phyloP scores from a whole-genome alignment of 495 filamentous ascomycete genomes.

The Letharia columbiana region DNA sequence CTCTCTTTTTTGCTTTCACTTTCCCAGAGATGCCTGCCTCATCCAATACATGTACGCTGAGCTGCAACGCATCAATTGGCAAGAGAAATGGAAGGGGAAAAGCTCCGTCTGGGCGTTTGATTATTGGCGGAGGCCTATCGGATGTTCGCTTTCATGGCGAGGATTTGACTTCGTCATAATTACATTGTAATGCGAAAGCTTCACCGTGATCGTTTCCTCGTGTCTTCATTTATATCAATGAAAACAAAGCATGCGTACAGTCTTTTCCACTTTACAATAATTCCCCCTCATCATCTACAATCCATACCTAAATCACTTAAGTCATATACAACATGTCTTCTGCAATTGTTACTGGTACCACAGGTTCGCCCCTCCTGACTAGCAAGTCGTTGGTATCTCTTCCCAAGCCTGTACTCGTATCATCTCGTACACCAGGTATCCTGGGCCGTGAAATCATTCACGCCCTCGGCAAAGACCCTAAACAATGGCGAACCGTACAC shows the following conservation, averaged over 20 bases:
- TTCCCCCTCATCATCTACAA: not conserved
- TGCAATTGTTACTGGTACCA: constrained; percentile 38
- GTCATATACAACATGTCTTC: constrained; percentile 26
- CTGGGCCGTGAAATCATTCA: constrained; percentile 40
- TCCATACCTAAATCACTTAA: not conserved
- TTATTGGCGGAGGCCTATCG: constrained; percentile 2
- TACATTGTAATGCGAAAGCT: constrained; percentile 5
- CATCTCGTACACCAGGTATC: constrained; percentile 30
- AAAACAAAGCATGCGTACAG: too few species aligned
- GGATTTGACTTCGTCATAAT: constrained; percentile 7
- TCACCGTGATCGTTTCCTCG: too few species aligned
- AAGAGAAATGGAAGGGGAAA: not conserved
- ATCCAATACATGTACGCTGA: not conserved
- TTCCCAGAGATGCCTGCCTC: not conserved
- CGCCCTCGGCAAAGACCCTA: constrained; percentile 32
- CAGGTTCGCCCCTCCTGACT: constrained; percentile 25
- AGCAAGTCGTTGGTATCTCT: not conserved
- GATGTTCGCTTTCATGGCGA: not conserved
- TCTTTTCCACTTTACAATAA: not conserved
- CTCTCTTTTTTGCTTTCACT: not conserved
- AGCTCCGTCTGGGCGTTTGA: not conserved
- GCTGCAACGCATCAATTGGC: not conserved
- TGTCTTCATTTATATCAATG: too few species aligned
- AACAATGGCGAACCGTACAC: constrained; percentile 37
- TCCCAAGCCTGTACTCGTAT: not conserved